phyloP scores from a whole-genome alignment of 768 basidiomycete genomes.

The Pleurotus eryngii region DNA sequence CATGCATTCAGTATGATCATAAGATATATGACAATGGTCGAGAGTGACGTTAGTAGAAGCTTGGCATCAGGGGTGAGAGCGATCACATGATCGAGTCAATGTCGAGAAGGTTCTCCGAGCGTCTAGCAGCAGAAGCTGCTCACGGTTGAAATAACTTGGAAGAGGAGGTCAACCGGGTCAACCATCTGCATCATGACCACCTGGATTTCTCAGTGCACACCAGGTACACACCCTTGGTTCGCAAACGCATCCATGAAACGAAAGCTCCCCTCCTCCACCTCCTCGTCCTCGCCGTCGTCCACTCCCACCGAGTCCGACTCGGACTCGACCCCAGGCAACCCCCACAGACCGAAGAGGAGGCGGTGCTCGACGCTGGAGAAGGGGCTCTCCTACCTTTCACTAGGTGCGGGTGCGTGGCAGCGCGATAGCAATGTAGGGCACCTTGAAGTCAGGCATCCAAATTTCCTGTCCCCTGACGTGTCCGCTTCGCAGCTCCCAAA shows the following conservation, averaged over 20 bases:
- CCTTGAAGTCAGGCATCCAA: not conserved
- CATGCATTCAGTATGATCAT: too few relatives aligned
- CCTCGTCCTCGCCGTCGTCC: slow-evolving; percentile 9
- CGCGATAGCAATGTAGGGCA: slow-evolving; percentile 2
- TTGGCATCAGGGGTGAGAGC: not conserved
- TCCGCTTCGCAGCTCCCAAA: slow-evolving; percentile 4
- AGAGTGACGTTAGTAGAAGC: not conserved
- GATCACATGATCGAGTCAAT: not conserved
- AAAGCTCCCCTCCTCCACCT: slow-evolving; percentile 26
- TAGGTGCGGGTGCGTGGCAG: slow-evolving; percentile 13
- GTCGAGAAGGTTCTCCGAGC: slow-evolving; percentile 5
- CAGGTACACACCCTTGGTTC: slow-evolving; percentile 44
- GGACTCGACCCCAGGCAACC: slow-evolving; percentile 17
- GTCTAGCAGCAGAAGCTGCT: not conserved
- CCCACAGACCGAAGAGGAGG: slow-evolving; percentile 40
- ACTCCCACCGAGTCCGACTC: slow-evolving; percentile 11
- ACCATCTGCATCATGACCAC: slow-evolving; percentile 2
- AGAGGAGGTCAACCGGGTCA: not conserved
- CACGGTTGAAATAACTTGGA: slow-evolving; percentile 5
- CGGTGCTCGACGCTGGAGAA: slow-evolving; percentile 49
- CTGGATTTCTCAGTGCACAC: slow-evolving; percentile 22
- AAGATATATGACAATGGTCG: not conserved
- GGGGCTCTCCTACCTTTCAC: slow-evolving; percentile 52
- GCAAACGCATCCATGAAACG: slow-evolving; percentile 35
- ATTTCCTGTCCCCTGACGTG: not conserved